Evolutionary conservation across 192 early-diverging fungal genomes (phyloP), one percentile per base, ranked within the genome.

Genomic region (Oehlia diaphana): DNA sequence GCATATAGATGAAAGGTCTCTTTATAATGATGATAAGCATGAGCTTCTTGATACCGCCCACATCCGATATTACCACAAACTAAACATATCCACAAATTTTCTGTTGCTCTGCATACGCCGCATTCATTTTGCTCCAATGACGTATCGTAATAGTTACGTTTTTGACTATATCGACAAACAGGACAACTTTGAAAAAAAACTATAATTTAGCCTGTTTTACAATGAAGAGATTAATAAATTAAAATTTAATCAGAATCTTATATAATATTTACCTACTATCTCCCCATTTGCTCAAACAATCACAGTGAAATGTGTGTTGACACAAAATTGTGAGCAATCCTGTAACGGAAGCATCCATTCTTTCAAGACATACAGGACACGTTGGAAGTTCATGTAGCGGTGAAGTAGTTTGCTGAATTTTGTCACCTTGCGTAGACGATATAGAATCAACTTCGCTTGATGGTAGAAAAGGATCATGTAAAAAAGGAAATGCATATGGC

Each of bases 11-110:
- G 98, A 35, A 87, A 82, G 5, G 96, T 96, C 44, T 91, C 90
- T 63, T 83, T 86, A 81, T 94, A 99, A 81, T 99, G 98, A 44
- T 87, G 85, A 66, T 95, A 93, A 1, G 98, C 98, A 80, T 98
- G 97, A 26, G 89, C 95, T 23, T 90, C 89, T 64, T 93, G 91
- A 81, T 99, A 99, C 63, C 98, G 86, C 9, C 98, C 98, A 82
- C 98, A 99, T 0, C 98, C 98, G 44, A 99, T 91, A 73, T 95
- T 92, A 2, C 96, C 97, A 83, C 98, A 99, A 35, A 99, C 92
- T 63, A 99, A 85, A 79, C 98, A 99, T 53, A 98, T 97, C 98
- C 98, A 99, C 63, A 99, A 86, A 73, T 93, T 93, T 63, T 91
- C 90, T 4, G 82, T 89, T 9, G 91, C 86, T n/a, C 88, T 87